These are phyloP conservation scores for Epichloe sylvatica DNA, from an alignment of 2,329 filamentous ascomycete species.

Conservation along the genomic window DNA sequence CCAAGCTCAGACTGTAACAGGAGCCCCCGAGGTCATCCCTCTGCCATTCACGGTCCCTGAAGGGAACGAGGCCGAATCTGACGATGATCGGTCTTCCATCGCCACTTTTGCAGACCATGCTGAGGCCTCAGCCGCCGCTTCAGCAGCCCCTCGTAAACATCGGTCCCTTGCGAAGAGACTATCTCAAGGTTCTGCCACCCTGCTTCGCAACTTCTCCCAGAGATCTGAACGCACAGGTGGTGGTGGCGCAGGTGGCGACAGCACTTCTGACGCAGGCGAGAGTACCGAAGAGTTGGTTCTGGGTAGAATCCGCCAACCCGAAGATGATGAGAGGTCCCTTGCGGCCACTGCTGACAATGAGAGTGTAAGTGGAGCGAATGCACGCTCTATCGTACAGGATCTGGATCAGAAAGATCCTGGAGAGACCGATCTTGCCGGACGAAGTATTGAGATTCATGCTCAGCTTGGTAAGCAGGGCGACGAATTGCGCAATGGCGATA, in stretches of 20 bases:
- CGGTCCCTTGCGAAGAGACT: slow-evolving; percentile 32
- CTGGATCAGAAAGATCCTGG: slow-evolving; percentile 8
- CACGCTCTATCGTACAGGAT: slow-evolving; percentile 11
- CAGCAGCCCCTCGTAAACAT: slow-evolving; percentile 13
- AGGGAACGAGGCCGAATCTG: slow-evolving; percentile 24
- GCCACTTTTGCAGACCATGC: slow-evolving; percentile 55
- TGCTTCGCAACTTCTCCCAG: slow-evolving; percentile 32
- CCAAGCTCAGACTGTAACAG: slow-evolving; percentile 16
- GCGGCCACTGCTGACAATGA: slow-evolving; percentile 44
- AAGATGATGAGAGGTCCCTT: slow-evolving; percentile 37
- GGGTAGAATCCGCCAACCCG: slow-evolving; percentile 16
- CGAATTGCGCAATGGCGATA: not conserved
- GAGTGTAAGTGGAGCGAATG: slow-evolving; percentile 28
- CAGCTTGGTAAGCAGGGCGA: slow-evolving; percentile 16
- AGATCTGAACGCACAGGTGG: slow-evolving; percentile 11
- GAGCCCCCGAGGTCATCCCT: slow-evolving; percentile 40
- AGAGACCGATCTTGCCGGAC: slow-evolving; percentile 3
- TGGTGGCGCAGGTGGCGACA: slow-evolving; percentile 2
- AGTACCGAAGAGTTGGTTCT: slow-evolving; percentile 35
- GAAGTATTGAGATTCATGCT: slow-evolving; percentile 26
- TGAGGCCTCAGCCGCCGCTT: slow-evolving; percentile 17
- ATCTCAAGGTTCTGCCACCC: slow-evolving; percentile 31
- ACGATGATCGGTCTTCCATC: slow-evolving; percentile 48
- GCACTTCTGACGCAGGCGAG: slow-evolving; percentile 15
- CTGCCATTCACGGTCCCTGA: slow-evolving; percentile 50